Evolutionary conservation across 2,329 filamentous ascomycete genomes (phyloP).

Genomic region (Ambrosiella cleistominuta): DNA sequence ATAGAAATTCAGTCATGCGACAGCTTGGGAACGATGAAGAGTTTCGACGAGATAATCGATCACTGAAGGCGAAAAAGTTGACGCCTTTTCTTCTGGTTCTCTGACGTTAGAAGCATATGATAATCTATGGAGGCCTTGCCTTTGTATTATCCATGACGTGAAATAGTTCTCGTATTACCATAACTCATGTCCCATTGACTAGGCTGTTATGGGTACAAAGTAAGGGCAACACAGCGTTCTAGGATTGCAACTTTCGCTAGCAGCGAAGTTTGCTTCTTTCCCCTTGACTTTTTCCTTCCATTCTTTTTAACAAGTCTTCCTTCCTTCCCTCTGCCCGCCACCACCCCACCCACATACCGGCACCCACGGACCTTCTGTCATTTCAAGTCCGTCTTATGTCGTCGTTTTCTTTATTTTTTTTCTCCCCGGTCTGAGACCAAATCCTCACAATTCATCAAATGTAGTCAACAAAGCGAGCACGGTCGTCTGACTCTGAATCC

Average conservation of each 20-base stretch:
- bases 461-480: slow-evolving; percentile 8
- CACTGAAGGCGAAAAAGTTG: neutral
- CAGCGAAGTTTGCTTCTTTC: neutral
- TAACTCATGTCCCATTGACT: too few species aligned
- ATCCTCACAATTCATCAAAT: neutral
- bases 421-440: neutral
- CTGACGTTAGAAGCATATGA: too few species aligned
- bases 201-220: too few species aligned
- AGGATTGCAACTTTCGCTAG: neutral
- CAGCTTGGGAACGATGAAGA: neutral
- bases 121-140: too few species aligned
- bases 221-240: too few species aligned
- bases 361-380: neutral
- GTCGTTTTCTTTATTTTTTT: neutral
- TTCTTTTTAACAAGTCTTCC: neutral
- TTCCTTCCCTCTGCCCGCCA: neutral
- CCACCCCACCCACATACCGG: too few species aligned
- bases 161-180: too few species aligned
- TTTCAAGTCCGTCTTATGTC: neutral
- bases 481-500: slow-evolving; percentile 6
- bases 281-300: neutral
- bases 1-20: neutral
- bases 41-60: neutral
- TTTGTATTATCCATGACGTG: too few species aligned
- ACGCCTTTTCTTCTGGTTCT: too few species aligned